Evolutionary conservation across 306 rosid species (phyloP), one percentile per base, ranked within the genome.

Genomic region (Trifolium pratense): DNA sequence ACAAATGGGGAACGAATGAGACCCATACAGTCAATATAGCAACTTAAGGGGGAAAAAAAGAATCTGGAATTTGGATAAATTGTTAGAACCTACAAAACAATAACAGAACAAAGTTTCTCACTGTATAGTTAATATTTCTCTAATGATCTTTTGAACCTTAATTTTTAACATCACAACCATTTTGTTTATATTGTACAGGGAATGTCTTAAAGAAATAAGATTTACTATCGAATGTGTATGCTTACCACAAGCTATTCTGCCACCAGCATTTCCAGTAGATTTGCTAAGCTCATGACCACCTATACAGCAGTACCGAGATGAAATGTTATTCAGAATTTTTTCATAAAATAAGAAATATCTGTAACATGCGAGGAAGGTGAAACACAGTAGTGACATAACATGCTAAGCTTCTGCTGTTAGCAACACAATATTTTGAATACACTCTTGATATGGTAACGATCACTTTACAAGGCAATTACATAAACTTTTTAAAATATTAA

Each of bases 251-350:
- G 99, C 99, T 25, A 84, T 46, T 73, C 99, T 81, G 80, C 96
- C 99, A 42, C 99, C 99, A 31, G 99, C 99, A 81, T 95, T 95
- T 86, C 99, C 99, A 12, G 99, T 91, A 49, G 82, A 9, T 71
- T 86, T 88, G 99, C 99, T 95, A 43, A 91, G 96, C 85, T 95
- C 99, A 20, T 95, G 97, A 36, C 97, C 97, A 71, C 99, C 99
- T 95, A 63, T 7, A 63, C 66, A 71, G 9, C 62, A 78, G 66
- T 40, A 34, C 7, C 42, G 3, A 31, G 42, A 59, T 31, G 21
- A 15, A 29, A n/a, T 29, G 42, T 14, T 15, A 29, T 51, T 7
- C 26, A 3, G 26, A 46, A 29, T 15, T 45, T 64, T 18, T 4
- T 11, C n/a, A 56, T 53, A 7, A 31, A 37, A 61, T 18, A 67